These are phyloP conservation scores for Vitis rotundifolia DNA, from an alignment of 164 flowering plant species.

Conservation along the genomic window DNA sequence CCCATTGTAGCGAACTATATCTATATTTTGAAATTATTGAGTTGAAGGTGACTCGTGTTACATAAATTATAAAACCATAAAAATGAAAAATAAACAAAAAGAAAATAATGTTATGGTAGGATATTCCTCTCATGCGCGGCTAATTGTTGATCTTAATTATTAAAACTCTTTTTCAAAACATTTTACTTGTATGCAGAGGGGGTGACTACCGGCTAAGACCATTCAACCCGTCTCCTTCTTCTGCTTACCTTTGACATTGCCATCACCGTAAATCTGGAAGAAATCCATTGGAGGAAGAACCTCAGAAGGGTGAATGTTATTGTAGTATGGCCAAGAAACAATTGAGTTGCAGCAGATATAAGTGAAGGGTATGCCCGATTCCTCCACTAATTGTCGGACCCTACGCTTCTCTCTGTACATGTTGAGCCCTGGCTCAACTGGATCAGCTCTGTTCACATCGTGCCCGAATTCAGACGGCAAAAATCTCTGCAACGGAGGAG, in stretches of 20 bases:
- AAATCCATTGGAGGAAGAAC: constrained; percentile 64
- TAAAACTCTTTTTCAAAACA: too few species aligned
- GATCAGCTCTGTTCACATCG: constrained; percentile 66
- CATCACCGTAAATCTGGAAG: constrained; percentile 77
- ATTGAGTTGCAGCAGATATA: constrained; percentile 78
- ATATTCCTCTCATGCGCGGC: too few species aligned
- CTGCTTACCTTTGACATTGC: constrained; percentile 60
- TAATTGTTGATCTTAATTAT: too few species aligned
- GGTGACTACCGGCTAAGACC: too few species aligned
- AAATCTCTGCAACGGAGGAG: constrained; percentile 48
- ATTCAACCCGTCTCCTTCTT: too few species aligned
- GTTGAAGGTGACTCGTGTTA: too few species aligned
- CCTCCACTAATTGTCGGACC: constrained; percentile 47
- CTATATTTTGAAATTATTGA: too few species aligned
- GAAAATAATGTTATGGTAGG: too few species aligned
- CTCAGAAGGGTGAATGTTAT: constrained; percentile 69
- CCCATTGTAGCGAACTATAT: too few species aligned
- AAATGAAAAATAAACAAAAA: too few species aligned
- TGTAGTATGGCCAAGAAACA: constrained; percentile 78
- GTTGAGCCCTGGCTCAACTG: constrained; percentile 67
- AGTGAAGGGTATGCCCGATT: constrained; percentile 49
- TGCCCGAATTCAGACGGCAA: constrained; percentile 84
- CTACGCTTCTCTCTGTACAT: constrained; percentile 62
- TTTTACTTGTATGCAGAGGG: too few species aligned
- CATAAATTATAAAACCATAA: too few species aligned